Conservation (phyloP, 306 rosid genomes). For the Canavalia gladiata region DNA sequence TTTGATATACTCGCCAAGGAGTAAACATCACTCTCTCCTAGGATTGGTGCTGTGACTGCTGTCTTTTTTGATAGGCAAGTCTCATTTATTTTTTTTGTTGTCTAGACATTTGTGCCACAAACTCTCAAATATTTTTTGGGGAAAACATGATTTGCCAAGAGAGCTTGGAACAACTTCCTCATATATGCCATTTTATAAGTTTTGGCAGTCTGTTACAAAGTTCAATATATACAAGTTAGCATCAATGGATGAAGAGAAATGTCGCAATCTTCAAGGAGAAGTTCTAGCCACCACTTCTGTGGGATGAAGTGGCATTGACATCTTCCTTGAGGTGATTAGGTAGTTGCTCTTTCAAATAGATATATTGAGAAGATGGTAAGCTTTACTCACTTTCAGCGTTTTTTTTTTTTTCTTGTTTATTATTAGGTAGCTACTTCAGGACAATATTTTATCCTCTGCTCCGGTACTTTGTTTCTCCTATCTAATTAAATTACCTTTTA, state of each 20-base stretch:
- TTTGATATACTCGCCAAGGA: too few species aligned
- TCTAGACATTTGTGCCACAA: conserved; percentile 5
- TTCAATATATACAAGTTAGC: not conserved
- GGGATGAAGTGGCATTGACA: conserved; percentile 1
- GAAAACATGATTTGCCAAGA: not conserved
- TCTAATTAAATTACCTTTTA: conserved; percentile 11
- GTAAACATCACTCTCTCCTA: too few species aligned
- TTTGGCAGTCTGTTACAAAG: not conserved
- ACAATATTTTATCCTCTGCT: conserved; percentile 5
- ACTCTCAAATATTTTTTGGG: not conserved
- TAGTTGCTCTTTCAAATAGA: conserved; percentile 20
- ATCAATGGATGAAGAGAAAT: not conserved
- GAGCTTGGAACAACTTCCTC: not conserved
- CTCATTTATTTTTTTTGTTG: too few species aligned
- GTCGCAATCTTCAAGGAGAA: not conserved
- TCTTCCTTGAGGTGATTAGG: conserved; percentile 17
- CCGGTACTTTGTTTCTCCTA: conserved; percentile 16
- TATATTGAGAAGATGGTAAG: not conserved
- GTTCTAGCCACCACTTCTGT: not conserved
- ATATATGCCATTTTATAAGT: conserved; percentile 10
- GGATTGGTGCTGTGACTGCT: too few species aligned
- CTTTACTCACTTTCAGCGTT: not conserved
- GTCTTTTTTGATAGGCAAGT: too few species aligned
- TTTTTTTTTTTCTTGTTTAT: not conserved
- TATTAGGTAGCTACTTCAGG: not conserved